Conservation (phyloP, 1,284 basidiomycete genomes). For the Hemileia vastatrix region DNA sequence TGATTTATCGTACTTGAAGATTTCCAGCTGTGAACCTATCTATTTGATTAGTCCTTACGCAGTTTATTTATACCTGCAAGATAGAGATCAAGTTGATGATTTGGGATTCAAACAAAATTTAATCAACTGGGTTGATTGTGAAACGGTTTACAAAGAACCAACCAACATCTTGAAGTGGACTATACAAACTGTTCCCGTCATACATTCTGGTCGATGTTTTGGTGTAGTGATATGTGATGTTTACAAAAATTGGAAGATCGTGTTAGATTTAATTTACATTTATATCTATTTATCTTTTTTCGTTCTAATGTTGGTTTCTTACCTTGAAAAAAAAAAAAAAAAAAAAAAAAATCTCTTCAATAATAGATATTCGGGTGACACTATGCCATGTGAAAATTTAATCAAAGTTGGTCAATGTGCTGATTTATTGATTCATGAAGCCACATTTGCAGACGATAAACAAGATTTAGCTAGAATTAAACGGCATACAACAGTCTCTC, state of each 20-base stretch:
- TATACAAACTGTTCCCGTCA: conserved; percentile 3
- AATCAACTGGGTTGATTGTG: conserved; percentile 15
- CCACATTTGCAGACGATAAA: conserved; percentile 72
- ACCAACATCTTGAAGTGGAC: not conserved
- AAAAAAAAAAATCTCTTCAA: too few relatives aligned
- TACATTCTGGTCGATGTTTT: conserved; percentile 20
- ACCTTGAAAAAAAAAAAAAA: too few relatives aligned
- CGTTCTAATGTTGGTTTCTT: not conserved
- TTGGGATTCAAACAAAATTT: not conserved
- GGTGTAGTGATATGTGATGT: conserved; percentile 8
- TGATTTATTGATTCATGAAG: conserved; percentile 84
- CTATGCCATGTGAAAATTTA: conserved; percentile 63
- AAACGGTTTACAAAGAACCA: too few relatives aligned
- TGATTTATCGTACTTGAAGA: not conserved
- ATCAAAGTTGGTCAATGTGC: conserved; percentile 59
- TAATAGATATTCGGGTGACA: conserved; percentile 66
- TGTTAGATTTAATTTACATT: conserved; percentile 13
- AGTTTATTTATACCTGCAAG: conserved; percentile 16
- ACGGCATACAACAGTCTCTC: conserved; percentile 19
- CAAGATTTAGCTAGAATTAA: conserved; percentile 21
- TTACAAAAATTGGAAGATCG: conserved; percentile 17
- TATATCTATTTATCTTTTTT: not conserved
- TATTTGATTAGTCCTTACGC: conserved; percentile 19
- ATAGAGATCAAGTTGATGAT: conserved; percentile 10
- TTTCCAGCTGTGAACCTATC: conserved; percentile 1